A percentile compares a stretch with the other conserved stretches of the same genome.
phyloP scores from a whole-genome alignment of 2,329 filamentous ascomycete species.

The Cordyceps javanica region DNA sequence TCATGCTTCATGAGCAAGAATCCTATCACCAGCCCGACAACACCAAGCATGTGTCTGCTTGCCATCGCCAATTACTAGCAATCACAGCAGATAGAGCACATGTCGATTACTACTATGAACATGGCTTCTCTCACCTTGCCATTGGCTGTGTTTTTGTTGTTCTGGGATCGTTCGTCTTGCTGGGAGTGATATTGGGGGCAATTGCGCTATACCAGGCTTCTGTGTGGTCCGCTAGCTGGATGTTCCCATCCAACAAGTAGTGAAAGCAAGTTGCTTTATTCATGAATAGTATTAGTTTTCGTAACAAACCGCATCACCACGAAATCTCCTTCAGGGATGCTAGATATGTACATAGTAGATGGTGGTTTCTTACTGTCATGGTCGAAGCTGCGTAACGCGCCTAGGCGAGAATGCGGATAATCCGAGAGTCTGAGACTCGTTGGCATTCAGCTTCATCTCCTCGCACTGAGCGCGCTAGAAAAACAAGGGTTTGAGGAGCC shows the following conservation, averaged over 20 bases:
- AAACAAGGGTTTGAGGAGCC: too few species aligned
- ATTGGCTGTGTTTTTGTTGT: neutral
- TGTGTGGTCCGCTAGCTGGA: neutral
- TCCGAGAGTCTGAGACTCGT: too few species aligned
- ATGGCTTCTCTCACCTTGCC: neutral
- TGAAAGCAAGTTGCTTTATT: neutral
- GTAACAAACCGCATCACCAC: too few species aligned
- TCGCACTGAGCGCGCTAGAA: too few species aligned
- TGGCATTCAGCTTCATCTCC: too few species aligned
- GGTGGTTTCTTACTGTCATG: too few species aligned
- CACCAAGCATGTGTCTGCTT: neutral
- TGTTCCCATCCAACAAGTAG: neutral
- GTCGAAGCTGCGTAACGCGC: too few species aligned
- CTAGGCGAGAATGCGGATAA: too few species aligned
- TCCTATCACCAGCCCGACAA: neutral
- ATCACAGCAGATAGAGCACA: neutral
- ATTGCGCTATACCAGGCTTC: neutral
- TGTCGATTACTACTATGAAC: neutral
- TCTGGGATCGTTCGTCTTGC: neutral
- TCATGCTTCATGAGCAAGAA: neutral
- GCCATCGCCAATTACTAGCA: neutral
- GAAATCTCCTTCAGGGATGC: too few species aligned
- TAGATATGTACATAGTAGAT: too few species aligned
- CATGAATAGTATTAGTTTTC: neutral
- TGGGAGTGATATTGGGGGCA: neutral